Conservation (phyloP, 495 filamentous ascomycete genomes). For the Durotheca rogersii region DNA sequence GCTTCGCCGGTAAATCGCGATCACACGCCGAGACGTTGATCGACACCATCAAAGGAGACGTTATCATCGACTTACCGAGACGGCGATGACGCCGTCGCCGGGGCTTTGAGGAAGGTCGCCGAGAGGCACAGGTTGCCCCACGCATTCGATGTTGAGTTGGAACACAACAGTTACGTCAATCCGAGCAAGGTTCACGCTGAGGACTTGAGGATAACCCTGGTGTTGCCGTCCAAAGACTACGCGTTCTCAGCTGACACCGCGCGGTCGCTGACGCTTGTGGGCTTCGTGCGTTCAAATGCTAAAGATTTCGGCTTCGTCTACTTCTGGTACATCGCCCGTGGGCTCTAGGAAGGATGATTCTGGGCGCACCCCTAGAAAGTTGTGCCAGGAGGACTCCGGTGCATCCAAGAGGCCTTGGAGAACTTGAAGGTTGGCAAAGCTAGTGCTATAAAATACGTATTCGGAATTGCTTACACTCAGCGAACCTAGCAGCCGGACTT, state of each 20-base stretch:
- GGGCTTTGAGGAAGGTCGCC: slow-evolving; percentile 51
- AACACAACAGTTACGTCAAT: slow-evolving; percentile 49
- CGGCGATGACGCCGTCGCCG: slow-evolving; percentile 56
- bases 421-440: slow-evolving; percentile 63
- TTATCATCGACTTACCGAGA: slow-evolving; percentile 70
- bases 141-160: slow-evolving; percentile 62
- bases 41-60: slow-evolving; percentile 64
- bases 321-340: slow-evolving; percentile 54
- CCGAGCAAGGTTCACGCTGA: slow-evolving; percentile 44
- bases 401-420: slow-evolving; percentile 56
- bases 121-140: slow-evolving; percentile 37
- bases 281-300: slow-evolving; percentile 49
- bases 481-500: slow-evolving; percentile 32
- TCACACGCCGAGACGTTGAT: slow-evolving; percentile 61
- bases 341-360: slow-evolving; percentile 61
- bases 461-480: slow-evolving; percentile 64
- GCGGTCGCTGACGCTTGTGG: slow-evolving; percentile 47
- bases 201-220: slow-evolving; percentile 53
- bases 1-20: slow-evolving; percentile 60
- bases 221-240: slow-evolving; percentile 48
- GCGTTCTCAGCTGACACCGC: slow-evolving; percentile 39
- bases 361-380: slow-evolving; percentile 62
- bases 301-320: slow-evolving; percentile 61
- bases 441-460: slow-evolving; percentile 68
- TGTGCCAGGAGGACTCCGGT: slow-evolving; percentile 58